Percentiles rank a stretch among this genome's conserved stretches.
phyloP scores from a whole-genome alignment of 257 asterid genomes.

The Scutellaria minor region DNA sequence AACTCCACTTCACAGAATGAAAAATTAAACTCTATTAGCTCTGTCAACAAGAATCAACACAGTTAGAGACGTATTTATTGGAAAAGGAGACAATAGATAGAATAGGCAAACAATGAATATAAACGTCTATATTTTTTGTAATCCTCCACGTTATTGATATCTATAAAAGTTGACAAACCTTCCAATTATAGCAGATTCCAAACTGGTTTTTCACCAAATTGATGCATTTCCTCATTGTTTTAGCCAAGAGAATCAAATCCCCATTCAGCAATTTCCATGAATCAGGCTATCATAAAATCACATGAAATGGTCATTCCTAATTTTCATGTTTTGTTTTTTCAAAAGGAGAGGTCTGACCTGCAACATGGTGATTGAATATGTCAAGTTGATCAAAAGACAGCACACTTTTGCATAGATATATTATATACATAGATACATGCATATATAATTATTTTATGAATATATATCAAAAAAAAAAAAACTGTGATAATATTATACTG shows the following conservation, averaged over 20 bases:
- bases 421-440: no score
- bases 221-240: constrained; percentile 13
- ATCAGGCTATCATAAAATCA: constrained; percentile 4
- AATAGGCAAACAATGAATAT: constrained; percentile 1
- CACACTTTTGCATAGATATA: no score
- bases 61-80: no score
- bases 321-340: no score
- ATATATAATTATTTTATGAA: no score
- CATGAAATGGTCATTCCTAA: background rate
- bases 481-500: no score
- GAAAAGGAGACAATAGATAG: background rate
- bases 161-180: constrained; percentile 54
- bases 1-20: no score
- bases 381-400: no score
- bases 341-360: no score
- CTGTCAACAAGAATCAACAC: background rate
- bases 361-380: no score
- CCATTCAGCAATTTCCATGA: constrained; percentile 18
- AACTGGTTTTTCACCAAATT: constrained; percentile 11
- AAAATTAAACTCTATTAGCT: no score
- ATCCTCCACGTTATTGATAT: constrained; percentile 5
- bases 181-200: constrained; percentile 53
- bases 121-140: background rate
- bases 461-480: no score
- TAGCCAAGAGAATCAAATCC: constrained; percentile 23